Evolutionary conservation across 352 stramenopile genomes (phyloP), one percentile per base, ranked within the genome.

Genomic region (Globisporangium takayamanum): DNA sequence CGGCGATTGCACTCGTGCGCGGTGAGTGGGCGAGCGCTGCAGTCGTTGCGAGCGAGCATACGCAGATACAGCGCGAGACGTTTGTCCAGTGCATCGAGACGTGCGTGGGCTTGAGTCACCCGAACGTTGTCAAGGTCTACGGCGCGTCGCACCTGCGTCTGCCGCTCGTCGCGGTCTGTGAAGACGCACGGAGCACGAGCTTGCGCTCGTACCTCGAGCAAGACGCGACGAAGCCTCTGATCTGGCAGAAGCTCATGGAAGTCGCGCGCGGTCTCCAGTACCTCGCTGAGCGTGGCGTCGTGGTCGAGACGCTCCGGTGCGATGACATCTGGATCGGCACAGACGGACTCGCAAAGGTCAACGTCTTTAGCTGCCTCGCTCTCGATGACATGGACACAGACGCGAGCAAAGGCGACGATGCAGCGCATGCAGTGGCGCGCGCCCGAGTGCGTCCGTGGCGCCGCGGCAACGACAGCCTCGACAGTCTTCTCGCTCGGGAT

Each of bases 21-120:
- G 80, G 57, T 18, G 78, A 72, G 15, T 76, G 69, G 20, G 68
- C 67, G n/a, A 65, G 53, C 1, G 83, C 84, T 1, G 57, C 71
- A 33, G 67, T 60, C 20, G 62, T 64, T 60, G 47, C 37, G 6
- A 50, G 25, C 16, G 20, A 57, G 16, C 26, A 37, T 3, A 28
- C 18, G 15, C 47, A 45, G 2, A 20, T 50, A 48, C 25, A 15
- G 16, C 25, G 39, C 46, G 25, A 16, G 7, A 3, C 18, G 6
- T 60, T 60, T 16, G 16, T 49, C 12, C 8, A 45, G 33, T 33
- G 33, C 22, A 33, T 52, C 14, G 26, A 53, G 12, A 33, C n/a
- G 16, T 60, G 55, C 33, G 36, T 74, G 93, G 45, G 82, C 66
- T 30, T 69, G 30, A 64, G 53, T 5, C 63, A 70, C 49, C 42